Conservation (phyloP, 2,329 filamentous ascomycete species). For the Ophiostoma perfectum region DNA sequence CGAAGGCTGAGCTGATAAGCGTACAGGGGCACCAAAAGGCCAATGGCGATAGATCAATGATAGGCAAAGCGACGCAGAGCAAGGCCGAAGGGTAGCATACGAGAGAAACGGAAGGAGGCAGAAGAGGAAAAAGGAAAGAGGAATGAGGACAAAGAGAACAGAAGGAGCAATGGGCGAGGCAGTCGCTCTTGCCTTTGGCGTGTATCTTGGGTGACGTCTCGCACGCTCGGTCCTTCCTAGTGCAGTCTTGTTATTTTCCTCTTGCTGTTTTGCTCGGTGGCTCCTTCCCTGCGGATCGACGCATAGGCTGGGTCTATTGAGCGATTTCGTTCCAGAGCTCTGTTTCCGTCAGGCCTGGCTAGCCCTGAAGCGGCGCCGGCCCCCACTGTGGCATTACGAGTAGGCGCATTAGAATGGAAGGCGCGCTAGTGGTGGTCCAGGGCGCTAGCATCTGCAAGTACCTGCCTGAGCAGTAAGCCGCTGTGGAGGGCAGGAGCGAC, state of each 20-base stretch:
- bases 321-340: conserved; percentile 19
- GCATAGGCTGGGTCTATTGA: conserved; percentile 15
- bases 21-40: not conserved
- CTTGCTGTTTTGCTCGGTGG: not conserved
- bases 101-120: not conserved
- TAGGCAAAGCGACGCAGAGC: not conserved
- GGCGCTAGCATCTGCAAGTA: conserved; percentile 11
- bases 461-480: not conserved
- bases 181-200: conserved; percentile 2
- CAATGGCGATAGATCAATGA: not conserved
- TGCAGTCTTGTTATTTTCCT: conserved; percentile 1
- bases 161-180: conserved; percentile 1
- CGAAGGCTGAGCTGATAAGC: not conserved
- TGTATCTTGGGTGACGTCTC: conserved; percentile 8
- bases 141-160: not conserved
- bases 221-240: not conserved
- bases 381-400: not conserved
- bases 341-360: not conserved
- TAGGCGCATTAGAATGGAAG: not conserved
- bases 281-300: conserved; percentile 15
- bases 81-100: not conserved
- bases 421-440: conserved; percentile 6
- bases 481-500: conserved; percentile 13
- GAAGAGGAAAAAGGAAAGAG: not conserved
- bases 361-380: not conserved